Evolutionary conservation across 108 stramenopile genomes (phyloP).

Genomic region (Pseudonitzschia multiseries): DNA sequence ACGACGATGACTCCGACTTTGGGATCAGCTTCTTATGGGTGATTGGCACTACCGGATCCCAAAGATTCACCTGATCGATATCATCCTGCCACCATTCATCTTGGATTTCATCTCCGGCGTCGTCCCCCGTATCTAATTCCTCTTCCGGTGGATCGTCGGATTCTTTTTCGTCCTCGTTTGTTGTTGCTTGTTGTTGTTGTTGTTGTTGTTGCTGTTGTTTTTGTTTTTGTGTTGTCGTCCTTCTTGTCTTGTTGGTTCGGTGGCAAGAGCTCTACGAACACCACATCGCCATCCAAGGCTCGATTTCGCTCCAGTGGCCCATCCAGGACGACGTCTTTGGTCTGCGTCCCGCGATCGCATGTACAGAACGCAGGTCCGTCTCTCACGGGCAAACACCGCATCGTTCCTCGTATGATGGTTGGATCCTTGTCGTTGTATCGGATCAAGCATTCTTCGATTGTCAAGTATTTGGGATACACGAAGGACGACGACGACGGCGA

Average conservation of each 20-base stretch:
- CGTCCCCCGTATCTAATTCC: neutral
- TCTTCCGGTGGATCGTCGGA: conserved; percentile 6
- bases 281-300: conserved; percentile 83
- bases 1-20: conserved; percentile 12
- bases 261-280: conserved; percentile 76
- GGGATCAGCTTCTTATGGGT: conserved; percentile 17
- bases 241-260: conserved; percentile 22
- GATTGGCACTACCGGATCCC: conserved; percentile 76
- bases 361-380: conserved; percentile 65
- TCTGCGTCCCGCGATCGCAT: conserved; percentile 72
- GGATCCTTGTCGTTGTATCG: conserved; percentile 55
- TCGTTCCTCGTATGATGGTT: conserved; percentile 63
- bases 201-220: conserved; percentile 28
- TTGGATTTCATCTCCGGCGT: conserved; percentile 23
- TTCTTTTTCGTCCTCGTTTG: conserved; percentile 25
- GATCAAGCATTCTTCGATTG: conserved; percentile 41
- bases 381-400: conserved; percentile 51
- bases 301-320: conserved; percentile 70
- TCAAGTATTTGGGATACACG: conserved; percentile 46
- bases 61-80: conserved; percentile 62
- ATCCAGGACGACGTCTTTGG: conserved; percentile 68
- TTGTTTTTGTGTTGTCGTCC: conserved; percentile 23
- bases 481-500: conserved; percentile 1
- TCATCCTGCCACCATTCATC: conserved; percentile 79
- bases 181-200: conserved; percentile 23